These are phyloP conservation scores for Hortaea werneckii DNA, from an alignment of 2,329 filamentous ascomycete species.

Conservation along the genomic window DNA sequence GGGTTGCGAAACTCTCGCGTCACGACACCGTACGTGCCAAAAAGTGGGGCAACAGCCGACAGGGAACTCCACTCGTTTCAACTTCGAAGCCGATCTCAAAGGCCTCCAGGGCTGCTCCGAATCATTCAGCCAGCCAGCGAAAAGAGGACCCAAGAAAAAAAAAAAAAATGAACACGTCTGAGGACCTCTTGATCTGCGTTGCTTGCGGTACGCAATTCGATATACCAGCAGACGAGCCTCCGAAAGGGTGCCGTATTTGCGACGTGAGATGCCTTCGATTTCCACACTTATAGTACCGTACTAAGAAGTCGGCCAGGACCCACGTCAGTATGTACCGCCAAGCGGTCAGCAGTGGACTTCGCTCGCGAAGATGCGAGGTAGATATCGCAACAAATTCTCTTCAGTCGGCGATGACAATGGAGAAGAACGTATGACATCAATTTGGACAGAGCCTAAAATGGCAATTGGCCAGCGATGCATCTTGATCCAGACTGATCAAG, in stretches of 20 bases:
- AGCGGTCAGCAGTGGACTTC: constrained; percentile 57
- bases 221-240: constrained; percentile 35
- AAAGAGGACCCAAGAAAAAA: no score
- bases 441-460: constrained; percentile 40
- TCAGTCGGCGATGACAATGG: constrained; percentile 27
- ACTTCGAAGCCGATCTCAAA: no score
- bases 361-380: constrained; percentile 32
- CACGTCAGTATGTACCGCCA: constrained; percentile 58
- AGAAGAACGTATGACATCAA: constrained; percentile 37
- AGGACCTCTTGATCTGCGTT: constrained; percentile 49
- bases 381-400: constrained; percentile 46
- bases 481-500: constrained; percentile 52
- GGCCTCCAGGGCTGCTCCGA: no score
- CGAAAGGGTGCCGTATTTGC: constrained; percentile 57
- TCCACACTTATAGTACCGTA: background rate
- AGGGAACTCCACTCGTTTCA: no score
- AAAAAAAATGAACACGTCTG: background rate
- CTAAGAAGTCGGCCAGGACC: constrained; percentile 31
- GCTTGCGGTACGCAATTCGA: constrained; percentile 64
- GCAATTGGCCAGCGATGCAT: constrained; percentile 68
- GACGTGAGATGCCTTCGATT: constrained; percentile 43
- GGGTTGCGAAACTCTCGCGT: no score
- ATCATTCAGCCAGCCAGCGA: no score
- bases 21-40: no score
- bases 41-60: no score